Conservation (phyloP, 768 basidiomycete species). For the Psilocybe azurescens region DNA sequence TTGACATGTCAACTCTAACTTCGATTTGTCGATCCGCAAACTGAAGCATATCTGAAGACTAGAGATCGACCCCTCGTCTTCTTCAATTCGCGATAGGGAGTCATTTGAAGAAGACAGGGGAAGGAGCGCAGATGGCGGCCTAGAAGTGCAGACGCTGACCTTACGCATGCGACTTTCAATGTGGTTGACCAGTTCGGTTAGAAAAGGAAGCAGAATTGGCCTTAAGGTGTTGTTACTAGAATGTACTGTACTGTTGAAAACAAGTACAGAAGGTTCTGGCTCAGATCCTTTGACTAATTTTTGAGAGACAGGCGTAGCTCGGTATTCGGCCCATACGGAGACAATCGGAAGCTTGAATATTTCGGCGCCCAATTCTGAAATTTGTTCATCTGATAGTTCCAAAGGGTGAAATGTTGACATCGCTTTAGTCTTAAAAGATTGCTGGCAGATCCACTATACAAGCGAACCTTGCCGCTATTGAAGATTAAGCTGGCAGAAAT, state of each 20-base stretch:
- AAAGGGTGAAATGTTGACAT: constrained; percentile 35
- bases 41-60: constrained; percentile 82
- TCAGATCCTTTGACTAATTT: constrained; percentile 37
- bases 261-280: constrained; percentile 61
- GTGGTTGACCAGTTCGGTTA: constrained; percentile 74
- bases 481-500: constrained; percentile 75
- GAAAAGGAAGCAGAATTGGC: constrained; percentile 85
- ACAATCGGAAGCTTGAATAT: constrained; percentile 76
- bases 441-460: constrained; percentile 59
- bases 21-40: constrained; percentile 90
- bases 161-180: constrained; percentile 75
- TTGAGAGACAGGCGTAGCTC: constrained; percentile 54
- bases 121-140: constrained; percentile 18
- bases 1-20: constrained; percentile 83
- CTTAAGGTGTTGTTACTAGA: constrained; percentile 85
- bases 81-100: constrained; percentile 20
- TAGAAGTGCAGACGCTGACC: constrained; percentile 37
- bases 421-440: constrained; percentile 41
- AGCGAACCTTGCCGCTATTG: constrained; percentile 81
- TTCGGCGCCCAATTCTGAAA: constrained; percentile 60
- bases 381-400: constrained; percentile 58
- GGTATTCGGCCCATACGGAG: constrained; percentile 85
- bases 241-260: constrained; percentile 89
- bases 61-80: constrained; percentile 33
- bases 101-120: constrained; percentile 13